Evolutionary conservation across 192 early-diverging fungal species (phyloP).

Genomic region (Allomyces javanicus): DNA sequence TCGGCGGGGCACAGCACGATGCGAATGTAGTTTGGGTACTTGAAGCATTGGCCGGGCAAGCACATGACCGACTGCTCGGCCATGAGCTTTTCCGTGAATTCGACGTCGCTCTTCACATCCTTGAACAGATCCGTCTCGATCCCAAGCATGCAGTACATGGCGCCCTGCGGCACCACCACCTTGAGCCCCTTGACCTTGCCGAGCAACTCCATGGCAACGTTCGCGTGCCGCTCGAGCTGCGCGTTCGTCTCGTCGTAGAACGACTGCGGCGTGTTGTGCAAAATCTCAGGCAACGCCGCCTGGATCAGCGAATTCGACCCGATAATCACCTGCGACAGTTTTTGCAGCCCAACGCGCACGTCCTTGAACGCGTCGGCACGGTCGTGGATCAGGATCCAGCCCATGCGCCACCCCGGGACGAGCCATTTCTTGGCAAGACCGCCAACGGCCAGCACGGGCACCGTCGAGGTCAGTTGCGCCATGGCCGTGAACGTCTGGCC

Average conservation of each 20-base stretch:
- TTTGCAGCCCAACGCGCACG: conserved; percentile 49
- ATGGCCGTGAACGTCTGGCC: conserved; percentile 37
- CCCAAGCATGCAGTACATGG: conserved; percentile 83
- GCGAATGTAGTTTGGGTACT: conserved; percentile 56
- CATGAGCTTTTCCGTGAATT: conserved; percentile 60
- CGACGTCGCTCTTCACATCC: conserved; percentile 52
- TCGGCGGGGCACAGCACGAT: conserved; percentile 63
- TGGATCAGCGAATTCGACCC: conserved; percentile 65
- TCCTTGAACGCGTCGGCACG: conserved; percentile 19
- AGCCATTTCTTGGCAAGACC: conserved; percentile 79
- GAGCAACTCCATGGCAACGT: conserved; percentile 35
- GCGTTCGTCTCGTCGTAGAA: conserved; percentile 48
- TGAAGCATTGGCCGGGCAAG: conserved; percentile 68
- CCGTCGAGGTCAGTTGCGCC: conserved; percentile 49
- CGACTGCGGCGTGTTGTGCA: conserved; percentile 39
- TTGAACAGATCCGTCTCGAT: conserved; percentile 46
- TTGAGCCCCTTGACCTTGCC: conserved; percentile 46
- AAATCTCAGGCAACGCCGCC: conserved; percentile 56
- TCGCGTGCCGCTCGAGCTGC: conserved; percentile 50
- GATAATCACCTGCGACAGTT: conserved; percentile 53
- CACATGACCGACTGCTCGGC: conserved; percentile 68
- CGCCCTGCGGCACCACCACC: conserved; percentile 67
- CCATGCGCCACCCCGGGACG: conserved; percentile 79
- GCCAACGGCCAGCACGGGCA: conserved; percentile 66
- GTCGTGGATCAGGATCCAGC: conserved; percentile 75